Evolutionary conservation across 2,329 filamentous ascomycete genomes (phyloP).

Genomic region (Massarina eburnea): DNA sequence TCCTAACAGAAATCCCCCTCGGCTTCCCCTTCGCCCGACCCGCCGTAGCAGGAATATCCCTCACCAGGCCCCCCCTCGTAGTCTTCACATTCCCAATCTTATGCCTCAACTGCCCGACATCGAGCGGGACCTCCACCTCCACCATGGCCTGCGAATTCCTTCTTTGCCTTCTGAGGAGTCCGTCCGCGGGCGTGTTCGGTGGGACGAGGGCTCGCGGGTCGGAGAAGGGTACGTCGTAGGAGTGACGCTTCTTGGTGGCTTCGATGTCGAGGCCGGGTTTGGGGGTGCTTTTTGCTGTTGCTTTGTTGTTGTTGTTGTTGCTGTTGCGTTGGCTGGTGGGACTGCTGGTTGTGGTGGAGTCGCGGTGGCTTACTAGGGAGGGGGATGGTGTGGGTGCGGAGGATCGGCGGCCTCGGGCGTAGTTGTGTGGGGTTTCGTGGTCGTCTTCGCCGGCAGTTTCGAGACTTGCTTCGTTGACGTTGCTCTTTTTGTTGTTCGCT

Average conservation of each 20-base stretch:
- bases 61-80: slow-evolving; percentile 3
- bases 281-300: background rate
- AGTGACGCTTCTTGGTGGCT: slow-evolving; percentile 1
- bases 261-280: background rate
- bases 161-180: background rate
- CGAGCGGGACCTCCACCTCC: background rate
- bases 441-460: background rate
- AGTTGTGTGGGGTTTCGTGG: background rate
- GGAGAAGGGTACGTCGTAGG: slow-evolving; percentile 11
- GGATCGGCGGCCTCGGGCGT: slow-evolving; percentile 2
- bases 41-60: background rate
- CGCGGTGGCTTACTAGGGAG: background rate
- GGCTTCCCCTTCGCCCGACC: background rate
- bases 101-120: slow-evolving; percentile 6
- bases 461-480: background rate
- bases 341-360: background rate
- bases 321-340: background rate
- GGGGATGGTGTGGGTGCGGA: slow-evolving; percentile 9
- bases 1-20: background rate
- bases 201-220: slow-evolving; percentile 8
- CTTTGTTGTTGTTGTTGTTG: background rate
- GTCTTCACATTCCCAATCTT: slow-evolving; percentile 14
- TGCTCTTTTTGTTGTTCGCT: background rate
- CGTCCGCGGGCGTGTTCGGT: slow-evolving; percentile 11
- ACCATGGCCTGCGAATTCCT: background rate